phyloP scores from a whole-genome alignment of 306 rosid genomes.

The Astragalus glycyphyllos region DNA sequence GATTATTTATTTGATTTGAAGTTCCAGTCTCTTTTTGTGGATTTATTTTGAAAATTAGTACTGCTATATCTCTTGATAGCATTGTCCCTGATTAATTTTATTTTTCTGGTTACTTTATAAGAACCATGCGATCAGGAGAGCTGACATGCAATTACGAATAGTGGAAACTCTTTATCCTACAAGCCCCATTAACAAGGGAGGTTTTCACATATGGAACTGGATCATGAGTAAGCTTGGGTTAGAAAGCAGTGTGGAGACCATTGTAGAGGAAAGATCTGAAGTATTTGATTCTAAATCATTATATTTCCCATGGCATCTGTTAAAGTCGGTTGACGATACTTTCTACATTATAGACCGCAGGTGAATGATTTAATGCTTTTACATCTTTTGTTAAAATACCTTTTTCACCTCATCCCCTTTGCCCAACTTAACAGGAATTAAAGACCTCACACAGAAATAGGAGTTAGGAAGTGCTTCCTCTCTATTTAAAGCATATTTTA shows the following conservation, averaged over 20 bases:
- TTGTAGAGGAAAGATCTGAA: slow-evolving; percentile 53
- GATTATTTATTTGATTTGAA: too few relatives aligned
- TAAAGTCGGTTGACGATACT: slow-evolving; percentile 66
- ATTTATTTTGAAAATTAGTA: slow-evolving; percentile 9
- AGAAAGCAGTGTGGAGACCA: slow-evolving; percentile 47
- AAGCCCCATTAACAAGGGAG: slow-evolving; percentile 50
- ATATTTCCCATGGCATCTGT: slow-evolving; percentile 88
- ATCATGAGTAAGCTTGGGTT: slow-evolving; percentile 68
- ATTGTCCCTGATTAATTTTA: slow-evolving; percentile 42
- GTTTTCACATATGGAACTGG: slow-evolving; percentile 65
- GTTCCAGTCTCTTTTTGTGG: slow-evolving; percentile 6
- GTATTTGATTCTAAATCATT: slow-evolving; percentile 59
- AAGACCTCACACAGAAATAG: neutral
- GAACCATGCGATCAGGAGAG: slow-evolving; percentile 97
- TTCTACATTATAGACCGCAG: slow-evolving; percentile 70
- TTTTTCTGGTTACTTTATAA: slow-evolving; percentile 49
- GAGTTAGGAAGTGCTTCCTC: neutral
- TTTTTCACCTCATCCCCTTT: neutral
- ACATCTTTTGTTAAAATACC: slow-evolving; percentile 12
- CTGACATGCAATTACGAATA: slow-evolving; percentile 67
- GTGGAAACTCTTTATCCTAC: slow-evolving; percentile 79
- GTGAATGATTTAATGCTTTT: slow-evolving; percentile 46
- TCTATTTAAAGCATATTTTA: neutral
- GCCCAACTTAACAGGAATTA: neutral
- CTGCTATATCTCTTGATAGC: slow-evolving; percentile 14